Conservation (phyloP, 805 yeast genomes). For the Pichia scutulata region DNA sequence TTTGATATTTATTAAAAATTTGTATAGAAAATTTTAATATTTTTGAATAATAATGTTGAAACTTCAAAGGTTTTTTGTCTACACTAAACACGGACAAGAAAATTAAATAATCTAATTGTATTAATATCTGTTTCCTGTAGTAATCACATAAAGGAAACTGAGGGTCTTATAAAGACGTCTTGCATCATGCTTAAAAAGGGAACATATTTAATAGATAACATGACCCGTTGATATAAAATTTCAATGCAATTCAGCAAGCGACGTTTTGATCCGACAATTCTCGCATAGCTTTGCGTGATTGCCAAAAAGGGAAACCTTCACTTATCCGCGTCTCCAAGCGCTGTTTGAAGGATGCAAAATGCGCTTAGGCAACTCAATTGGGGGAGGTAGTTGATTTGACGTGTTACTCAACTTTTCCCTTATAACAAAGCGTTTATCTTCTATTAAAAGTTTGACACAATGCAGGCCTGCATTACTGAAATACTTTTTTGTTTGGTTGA, state of each 20-base stretch:
- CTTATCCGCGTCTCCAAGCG: background rate
- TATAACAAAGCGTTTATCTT: background rate
- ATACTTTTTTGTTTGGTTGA: background rate
- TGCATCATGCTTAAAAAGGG: background rate
- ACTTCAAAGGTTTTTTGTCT: background rate
- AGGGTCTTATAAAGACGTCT: background rate
- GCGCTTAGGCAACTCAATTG: background rate
- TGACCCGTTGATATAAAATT: background rate
- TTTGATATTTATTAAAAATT: background rate
- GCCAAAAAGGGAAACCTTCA: background rate
- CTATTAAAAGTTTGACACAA: background rate
- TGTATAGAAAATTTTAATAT: background rate
- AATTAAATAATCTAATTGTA: too few relatives aligned
- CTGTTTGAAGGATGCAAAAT: background rate
- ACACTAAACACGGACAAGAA: background rate
- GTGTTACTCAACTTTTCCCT: background rate
- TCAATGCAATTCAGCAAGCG: background rate
- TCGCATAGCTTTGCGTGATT: background rate
- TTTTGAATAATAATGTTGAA: background rate
- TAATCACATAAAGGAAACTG: background rate
- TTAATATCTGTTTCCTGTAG: too few relatives aligned
- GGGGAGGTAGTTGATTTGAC: background rate
- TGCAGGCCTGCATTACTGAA: background rate
- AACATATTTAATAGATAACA: background rate
- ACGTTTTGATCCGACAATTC: background rate